Evolutionary conservation across 768 basidiomycete species (phyloP).

Genomic region (Panaeolus cyanescens): DNA sequence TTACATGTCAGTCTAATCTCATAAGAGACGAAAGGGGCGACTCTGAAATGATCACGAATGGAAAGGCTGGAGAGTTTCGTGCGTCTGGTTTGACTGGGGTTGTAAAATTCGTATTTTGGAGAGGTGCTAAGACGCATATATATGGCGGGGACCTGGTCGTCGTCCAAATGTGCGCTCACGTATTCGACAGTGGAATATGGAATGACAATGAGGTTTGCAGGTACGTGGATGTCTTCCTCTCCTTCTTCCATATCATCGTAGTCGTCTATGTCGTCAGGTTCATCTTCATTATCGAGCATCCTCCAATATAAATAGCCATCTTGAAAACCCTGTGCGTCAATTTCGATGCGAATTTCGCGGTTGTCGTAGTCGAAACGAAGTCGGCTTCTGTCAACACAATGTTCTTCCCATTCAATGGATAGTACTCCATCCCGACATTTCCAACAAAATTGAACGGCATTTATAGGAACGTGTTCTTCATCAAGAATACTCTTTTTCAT

Average conservation of each 20-base stretch:
- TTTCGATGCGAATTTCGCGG: slow-evolving; percentile 47
- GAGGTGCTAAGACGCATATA: slow-evolving; percentile 44
- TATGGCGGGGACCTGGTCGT: slow-evolving; percentile 33
- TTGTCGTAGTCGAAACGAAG: slow-evolving; percentile 44
- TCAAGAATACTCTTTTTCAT: slow-evolving; percentile 29
- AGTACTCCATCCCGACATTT: slow-evolving; percentile 57
- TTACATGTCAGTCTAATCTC: slow-evolving; percentile 52
- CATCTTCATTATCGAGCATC: slow-evolving; percentile 19
- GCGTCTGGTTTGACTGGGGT: slow-evolving; percentile 18
- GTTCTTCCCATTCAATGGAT: slow-evolving; percentile 60
- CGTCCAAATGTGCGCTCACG: slow-evolving; percentile 36
- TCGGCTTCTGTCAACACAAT: slow-evolving; percentile 20
- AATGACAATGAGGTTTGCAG: slow-evolving; percentile 39
- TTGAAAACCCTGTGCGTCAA: slow-evolving; percentile 18
- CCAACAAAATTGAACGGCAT: slow-evolving; percentile 60
- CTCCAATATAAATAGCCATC: background rate
- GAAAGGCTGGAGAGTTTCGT: slow-evolving; percentile 41
- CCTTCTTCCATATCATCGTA: too few relatives aligned
- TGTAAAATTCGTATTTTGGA: slow-evolving; percentile 18
- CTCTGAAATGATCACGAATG: slow-evolving; percentile 38
- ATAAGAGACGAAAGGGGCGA: slow-evolving; percentile 55
- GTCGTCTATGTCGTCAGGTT: slow-evolving; percentile 12
- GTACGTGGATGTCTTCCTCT: too few relatives aligned
- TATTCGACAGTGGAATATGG: slow-evolving; percentile 44
- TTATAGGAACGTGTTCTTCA: slow-evolving; percentile 29